These are phyloP conservation scores for Arabis hirsuta DNA, from an alignment of 345 rosid genomes.

Conservation along the genomic window DNA sequence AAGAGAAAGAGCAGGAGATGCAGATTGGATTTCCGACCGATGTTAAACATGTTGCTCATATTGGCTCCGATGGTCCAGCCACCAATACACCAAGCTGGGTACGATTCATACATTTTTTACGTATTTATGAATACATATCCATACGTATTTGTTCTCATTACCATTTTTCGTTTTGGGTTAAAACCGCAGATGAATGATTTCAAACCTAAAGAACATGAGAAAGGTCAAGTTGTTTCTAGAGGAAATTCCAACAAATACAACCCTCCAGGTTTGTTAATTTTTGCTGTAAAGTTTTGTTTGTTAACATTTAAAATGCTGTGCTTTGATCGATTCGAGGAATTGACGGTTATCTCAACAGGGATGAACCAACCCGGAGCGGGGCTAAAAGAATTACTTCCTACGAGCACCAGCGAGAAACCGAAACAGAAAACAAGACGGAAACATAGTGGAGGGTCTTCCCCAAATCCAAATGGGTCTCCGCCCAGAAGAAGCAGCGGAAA, in stretches of 20 bases:
- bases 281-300: background rate
- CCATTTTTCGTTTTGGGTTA: background rate
- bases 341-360: slow-evolving; percentile 24
- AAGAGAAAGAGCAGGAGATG: slow-evolving; percentile 83
- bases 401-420: slow-evolving; percentile 31
- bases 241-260: slow-evolving; percentile 44
- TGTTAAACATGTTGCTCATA: slow-evolving; percentile 98
- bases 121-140: background rate
- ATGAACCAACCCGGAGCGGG: slow-evolving; percentile 33
- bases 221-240: slow-evolving; percentile 40
- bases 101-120: slow-evolving; percentile 19
- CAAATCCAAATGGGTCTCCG: slow-evolving; percentile 27
- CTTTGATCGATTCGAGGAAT: background rate
- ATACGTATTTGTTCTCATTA: background rate
- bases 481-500: slow-evolving; percentile 36
- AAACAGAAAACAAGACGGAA: slow-evolving; percentile 42
- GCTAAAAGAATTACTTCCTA: slow-evolving; percentile 37
- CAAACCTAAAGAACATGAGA: slow-evolving; percentile 42
- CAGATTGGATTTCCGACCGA: slow-evolving; percentile 89
- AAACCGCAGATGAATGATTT: slow-evolving; percentile 43
- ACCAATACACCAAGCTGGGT: slow-evolving; percentile 68
- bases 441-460: background rate
- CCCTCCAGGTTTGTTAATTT: slow-evolving; percentile 30
- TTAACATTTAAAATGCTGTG: background rate
- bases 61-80: slow-evolving; percentile 80